Evolutionary conservation across 2,329 filamentous ascomycete genomes (phyloP).

Genomic region (Ophiostoma australiae): DNA sequence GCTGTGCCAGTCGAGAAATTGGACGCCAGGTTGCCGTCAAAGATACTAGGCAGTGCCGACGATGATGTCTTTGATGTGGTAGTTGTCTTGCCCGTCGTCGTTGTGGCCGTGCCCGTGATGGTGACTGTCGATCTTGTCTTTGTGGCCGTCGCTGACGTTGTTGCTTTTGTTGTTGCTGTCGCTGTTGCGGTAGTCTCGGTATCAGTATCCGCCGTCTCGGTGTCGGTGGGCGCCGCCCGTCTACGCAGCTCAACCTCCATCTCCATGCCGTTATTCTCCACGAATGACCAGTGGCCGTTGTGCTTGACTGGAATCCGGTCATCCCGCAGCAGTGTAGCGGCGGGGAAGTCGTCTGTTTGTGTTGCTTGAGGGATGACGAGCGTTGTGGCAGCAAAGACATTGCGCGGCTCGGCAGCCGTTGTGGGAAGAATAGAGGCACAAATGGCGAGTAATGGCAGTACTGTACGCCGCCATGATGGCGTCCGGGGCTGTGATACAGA

Average conservation of each 20-base stretch:
- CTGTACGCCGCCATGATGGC: slow-evolving; percentile 31
- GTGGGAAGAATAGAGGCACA: slow-evolving; percentile 29
- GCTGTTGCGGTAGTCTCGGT: slow-evolving; percentile 6
- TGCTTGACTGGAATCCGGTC: slow-evolving; percentile 35
- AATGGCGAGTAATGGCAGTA: slow-evolving; percentile 30
- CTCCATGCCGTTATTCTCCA: slow-evolving; percentile 35
- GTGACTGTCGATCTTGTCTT: slow-evolving; percentile 16
- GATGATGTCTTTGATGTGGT: slow-evolving; percentile 25
- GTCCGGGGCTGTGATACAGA: slow-evolving; percentile 28
- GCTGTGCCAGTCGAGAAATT: slow-evolving; percentile 54
- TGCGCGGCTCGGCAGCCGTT: slow-evolving; percentile 20
- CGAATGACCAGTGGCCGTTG: slow-evolving; percentile 37
- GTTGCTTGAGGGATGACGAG: slow-evolving; percentile 28
- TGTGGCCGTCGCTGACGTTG: slow-evolving; percentile 13
- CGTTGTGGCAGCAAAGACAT: slow-evolving; percentile 16
- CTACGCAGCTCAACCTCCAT: slow-evolving; percentile 27
- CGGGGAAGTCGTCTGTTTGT: slow-evolving; percentile 26
- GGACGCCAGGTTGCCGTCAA: slow-evolving; percentile 59
- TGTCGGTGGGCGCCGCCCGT: slow-evolving; percentile 22
- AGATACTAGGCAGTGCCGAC: slow-evolving; percentile 56
- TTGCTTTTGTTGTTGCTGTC: slow-evolving; percentile 20
- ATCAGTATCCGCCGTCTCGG: slow-evolving; percentile 5
- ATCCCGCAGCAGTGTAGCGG: slow-evolving; percentile 37
- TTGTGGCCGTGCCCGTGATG: slow-evolving; percentile 25
- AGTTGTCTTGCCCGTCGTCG: not conserved